Evolutionary conservation across 1,284 basidiomycete species (phyloP), one percentile per base, ranked within the genome.

Genomic region (Heliocybe sulcata): DNA sequence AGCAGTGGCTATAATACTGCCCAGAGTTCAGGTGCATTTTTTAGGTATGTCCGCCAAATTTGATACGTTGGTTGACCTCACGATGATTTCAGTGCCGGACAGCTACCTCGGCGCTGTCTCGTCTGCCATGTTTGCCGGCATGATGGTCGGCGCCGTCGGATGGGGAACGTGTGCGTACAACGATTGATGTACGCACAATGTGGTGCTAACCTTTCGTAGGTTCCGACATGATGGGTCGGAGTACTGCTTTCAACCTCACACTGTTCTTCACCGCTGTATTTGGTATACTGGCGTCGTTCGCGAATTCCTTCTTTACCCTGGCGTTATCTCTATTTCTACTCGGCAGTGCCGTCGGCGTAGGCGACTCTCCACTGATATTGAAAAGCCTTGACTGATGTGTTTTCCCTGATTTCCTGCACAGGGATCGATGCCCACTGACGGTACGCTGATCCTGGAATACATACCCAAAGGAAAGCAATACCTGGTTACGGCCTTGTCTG

Each of bases 351-450:
- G 91, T 98, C 1, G 93, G 92, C 45, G 90, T 91, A 66, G 64
- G 82, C 72, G 54, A 27, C 54, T 25, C 27, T 10, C 42, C 20
- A 45, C 51, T 47, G 8, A 33, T 16, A 45, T 54, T 49, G 23
- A 33, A 4, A n/a, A n/a, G n/a, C n/a, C 33, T 6, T 49, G 27
- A 22, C 20, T n/a, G 12, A 8, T 16, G 8, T 25, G 8, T 25
- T 45, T 20, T 52, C 20, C 20, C 54, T 56, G 61, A 57, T 54
- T 42, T 55, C n/a, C 29, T 4, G 35, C 56, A 23, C 49, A 90
- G 87, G 89, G 92, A 10, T 94, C 91, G 1, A 96, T 98, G 93
- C 96, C 95, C 0, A 98, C 94, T 0, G 95, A 98, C 63, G 95
- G 95, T 2, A 97, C 94, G 0, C 82, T 97, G 3, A 83, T 98